Conservation (phyloP, 306 rosid species). For the Canavalia gladiata region DNA sequence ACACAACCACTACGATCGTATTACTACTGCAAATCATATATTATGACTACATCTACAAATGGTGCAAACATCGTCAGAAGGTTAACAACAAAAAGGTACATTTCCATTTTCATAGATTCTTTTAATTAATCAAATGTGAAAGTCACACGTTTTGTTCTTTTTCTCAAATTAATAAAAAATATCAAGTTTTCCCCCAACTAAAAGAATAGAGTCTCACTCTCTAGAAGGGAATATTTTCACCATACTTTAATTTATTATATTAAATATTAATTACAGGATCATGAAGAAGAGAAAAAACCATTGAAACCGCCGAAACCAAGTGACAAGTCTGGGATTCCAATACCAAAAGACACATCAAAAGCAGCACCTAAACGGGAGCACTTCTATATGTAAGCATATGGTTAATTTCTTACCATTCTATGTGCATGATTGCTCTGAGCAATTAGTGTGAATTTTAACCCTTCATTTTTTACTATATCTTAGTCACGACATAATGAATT, state of each 20-base stretch:
- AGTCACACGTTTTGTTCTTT: neutral
- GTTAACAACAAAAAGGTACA: constrained; percentile 50
- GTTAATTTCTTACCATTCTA: neutral
- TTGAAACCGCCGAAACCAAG: constrained; percentile 55
- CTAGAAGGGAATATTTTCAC: no score
- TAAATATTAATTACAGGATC: neutral
- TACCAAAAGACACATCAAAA: constrained; percentile 59
- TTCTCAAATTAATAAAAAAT: neutral
- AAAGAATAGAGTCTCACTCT: neutral
- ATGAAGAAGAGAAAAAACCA: constrained; percentile 63
- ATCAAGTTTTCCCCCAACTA: neutral
- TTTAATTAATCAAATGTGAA: neutral
- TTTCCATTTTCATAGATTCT: constrained; percentile 9
- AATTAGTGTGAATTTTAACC: neutral
- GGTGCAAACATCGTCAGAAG: constrained; percentile 52
- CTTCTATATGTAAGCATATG: constrained; percentile 62
- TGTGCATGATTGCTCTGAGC: neutral
- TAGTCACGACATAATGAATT: neutral
- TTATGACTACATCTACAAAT: constrained; percentile 64
- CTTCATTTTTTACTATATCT: neutral
- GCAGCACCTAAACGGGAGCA: constrained; percentile 67
- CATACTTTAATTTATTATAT: no score
- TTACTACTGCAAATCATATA: constrained; percentile 73
- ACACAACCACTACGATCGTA: constrained; percentile 69
- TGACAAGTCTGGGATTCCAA: constrained; percentile 55